Percentiles rank a stretch among this genome's conserved stretches.
Conservation (phyloP, 75 land plant genomes). For the Selaginella tamariscina region DNA sequence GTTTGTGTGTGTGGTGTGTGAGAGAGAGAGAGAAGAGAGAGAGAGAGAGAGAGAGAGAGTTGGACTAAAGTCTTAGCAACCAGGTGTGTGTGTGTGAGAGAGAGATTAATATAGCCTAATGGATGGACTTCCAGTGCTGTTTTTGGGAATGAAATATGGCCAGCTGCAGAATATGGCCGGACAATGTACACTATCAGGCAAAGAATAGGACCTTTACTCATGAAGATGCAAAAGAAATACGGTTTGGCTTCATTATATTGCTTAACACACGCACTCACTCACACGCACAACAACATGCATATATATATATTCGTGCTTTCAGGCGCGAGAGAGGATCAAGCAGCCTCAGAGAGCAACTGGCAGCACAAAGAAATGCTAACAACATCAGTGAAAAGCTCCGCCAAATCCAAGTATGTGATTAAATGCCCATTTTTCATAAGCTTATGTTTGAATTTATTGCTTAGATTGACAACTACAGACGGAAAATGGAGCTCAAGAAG, state of each 20-base stretch:
- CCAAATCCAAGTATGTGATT: conserved; percentile 68
- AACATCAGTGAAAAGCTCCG: conserved; percentile 56
- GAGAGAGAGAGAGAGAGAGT: no score
- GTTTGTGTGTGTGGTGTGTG: background rate
- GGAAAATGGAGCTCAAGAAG: conserved; percentile 66
- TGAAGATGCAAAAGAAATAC: conserved; percentile 86
- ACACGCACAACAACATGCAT: no score
- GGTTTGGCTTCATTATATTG: conserved; percentile 30
- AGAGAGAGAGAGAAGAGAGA: no score
- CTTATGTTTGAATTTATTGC: conserved; percentile 2
- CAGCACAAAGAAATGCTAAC: conserved; percentile 77
- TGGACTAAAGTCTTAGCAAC: no score
- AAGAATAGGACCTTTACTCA: conserved; percentile 69
- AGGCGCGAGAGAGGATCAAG: conserved; percentile 48
- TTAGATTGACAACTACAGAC: conserved; percentile 76
- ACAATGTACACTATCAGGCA: conserved; percentile 98
- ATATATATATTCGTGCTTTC: background rate
- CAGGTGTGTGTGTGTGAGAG: no score
- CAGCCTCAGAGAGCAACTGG: conserved; percentile 49
- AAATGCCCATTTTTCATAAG: background rate
- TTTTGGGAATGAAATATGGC: conserved; percentile 95
- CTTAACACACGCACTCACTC: background rate
- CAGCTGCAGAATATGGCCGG: conserved; percentile 94
- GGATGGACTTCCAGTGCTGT: conserved; percentile 56
- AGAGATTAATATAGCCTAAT: no score